These are phyloP conservation scores for Anisodus tanguticus DNA, from an alignment of 257 asterid genomes.

Conservation along the genomic window DNA sequence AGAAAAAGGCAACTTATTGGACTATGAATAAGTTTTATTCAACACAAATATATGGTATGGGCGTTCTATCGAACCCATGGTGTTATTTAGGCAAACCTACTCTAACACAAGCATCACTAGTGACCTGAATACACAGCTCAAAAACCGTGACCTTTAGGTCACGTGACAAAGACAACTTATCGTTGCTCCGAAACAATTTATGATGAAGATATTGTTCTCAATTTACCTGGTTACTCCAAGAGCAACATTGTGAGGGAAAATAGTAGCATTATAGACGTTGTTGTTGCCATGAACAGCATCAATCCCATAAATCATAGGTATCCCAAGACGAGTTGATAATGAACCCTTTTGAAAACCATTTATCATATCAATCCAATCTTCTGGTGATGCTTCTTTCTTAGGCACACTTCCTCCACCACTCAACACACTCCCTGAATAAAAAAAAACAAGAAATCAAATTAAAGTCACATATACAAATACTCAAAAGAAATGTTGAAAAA, in stretches of 20 bases:
- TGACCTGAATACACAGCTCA: too few relatives aligned
- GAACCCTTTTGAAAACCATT: constrained; percentile 39
- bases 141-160: too few relatives aligned
- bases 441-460: neutral
- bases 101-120: neutral
- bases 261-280: constrained; percentile 34
- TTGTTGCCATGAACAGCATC: constrained; percentile 41
- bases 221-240: constrained; percentile 39
- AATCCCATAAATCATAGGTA: constrained; percentile 42
- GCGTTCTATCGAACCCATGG: neutral
- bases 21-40: too few relatives aligned
- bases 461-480: neutral
- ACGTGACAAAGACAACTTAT: neutral
- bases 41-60: too few relatives aligned
- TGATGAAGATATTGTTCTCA: neutral
- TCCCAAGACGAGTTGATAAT: constrained; percentile 35
- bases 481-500: neutral
- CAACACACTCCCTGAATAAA: constrained; percentile 35
- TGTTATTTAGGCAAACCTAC: neutral
- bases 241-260: constrained; percentile 39
- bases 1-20: neutral
- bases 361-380: constrained; percentile 40
- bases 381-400: constrained; percentile 26
- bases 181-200: neutral
- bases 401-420: constrained; percentile 43